Evolutionary conservation across 2,329 filamentous ascomycete genomes (phyloP), one percentile per base, ranked within the genome.

Genomic region (Cadophora luteo-olivacea): DNA sequence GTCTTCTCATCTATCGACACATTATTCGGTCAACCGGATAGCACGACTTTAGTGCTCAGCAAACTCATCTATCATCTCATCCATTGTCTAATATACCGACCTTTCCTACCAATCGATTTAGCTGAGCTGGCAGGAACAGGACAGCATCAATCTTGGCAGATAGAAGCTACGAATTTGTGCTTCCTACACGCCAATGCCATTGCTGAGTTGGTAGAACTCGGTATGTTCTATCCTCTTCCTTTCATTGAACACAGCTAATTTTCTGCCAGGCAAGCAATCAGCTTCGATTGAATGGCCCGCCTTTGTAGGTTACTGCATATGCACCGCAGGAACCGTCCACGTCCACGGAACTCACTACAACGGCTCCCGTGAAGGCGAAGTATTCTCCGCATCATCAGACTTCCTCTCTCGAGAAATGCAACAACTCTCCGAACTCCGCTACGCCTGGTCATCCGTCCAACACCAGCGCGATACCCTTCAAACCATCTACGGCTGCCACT

Each of bases 111-210:
- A 0, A 91, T 97, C 70, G 92, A 97, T 78, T 83, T 97, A 3
- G 87, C 91, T 29, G 93, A 97, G 78, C 86, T 97, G 7, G 88
- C 92, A 14, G 91, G 92, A 16, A 91, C 87, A 0, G 92, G 92
- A 1, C 93, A 97, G 75, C 92, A 97, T 73, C 93, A 97, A 77
- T 94, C 92, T 33, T 97, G 93, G 93, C 93, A 97, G 77, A 95
- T 97, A 60, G 92, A 97, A 77, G 92, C 93, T 0, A 97, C 93
- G 0, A 95, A 96, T 75, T 85, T 95, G 77, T 97, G 93, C 79
- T 96, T 90, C 77, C 82, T 94, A 22, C 93, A 97, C 73, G 93
- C 93, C 6, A 97, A 97, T 75, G 92, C 93, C 5, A 94, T 97
- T 63, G 89, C 92, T 1, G 93, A 97, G 75, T 82, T 97, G 2